Evolutionary conservation across 441 rosid species (phyloP).

Genomic region (Syzygium malaccense): DNA sequence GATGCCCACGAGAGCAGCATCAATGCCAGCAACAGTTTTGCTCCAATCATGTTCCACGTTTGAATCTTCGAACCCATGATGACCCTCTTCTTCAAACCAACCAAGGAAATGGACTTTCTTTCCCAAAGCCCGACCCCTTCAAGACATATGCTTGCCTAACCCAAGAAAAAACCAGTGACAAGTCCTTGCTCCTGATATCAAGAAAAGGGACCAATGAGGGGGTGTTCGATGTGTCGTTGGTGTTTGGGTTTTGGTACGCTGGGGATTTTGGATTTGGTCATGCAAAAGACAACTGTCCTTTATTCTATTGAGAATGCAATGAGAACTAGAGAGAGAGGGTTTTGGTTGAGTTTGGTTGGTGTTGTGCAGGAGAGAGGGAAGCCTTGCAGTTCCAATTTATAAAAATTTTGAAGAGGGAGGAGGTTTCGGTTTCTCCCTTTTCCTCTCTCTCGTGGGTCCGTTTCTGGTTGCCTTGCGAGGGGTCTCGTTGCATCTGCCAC

Average conservation of each 20-base stretch:
- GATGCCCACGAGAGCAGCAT: conserved; percentile 1
- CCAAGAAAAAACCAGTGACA: neutral
- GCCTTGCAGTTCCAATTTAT: neutral
- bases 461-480: neutral
- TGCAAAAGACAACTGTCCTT: neutral
- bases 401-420: neutral
- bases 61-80: neutral
- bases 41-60: neutral
- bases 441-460: neutral
- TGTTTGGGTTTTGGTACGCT: neutral
- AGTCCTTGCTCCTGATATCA: neutral
- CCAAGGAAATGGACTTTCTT: neutral
- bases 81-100: neutral
- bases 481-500: neutral
- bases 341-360: neutral
- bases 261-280: neutral
- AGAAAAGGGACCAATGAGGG: neutral
- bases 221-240: neutral
- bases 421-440: neutral
- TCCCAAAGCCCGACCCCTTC: neutral
- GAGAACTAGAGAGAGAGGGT: neutral
- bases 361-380: neutral
- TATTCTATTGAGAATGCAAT: neutral
- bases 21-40: neutral
- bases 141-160: neutral